Evolutionary conservation across 2,329 filamentous ascomycete genomes (phyloP), one percentile per base, ranked within the genome.

Genomic region (Meredithiella fracta): DNA sequence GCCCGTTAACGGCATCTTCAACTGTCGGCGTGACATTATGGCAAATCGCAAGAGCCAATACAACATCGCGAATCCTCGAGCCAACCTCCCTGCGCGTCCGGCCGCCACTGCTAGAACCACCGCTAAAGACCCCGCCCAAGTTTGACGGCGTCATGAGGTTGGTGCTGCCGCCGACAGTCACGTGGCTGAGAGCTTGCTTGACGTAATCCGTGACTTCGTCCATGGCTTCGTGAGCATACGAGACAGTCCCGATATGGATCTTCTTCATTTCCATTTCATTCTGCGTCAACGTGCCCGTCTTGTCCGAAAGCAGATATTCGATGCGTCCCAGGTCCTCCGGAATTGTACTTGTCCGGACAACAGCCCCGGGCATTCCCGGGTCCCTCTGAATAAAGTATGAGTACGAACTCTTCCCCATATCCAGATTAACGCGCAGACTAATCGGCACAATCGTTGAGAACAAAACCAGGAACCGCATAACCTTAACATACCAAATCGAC

Each of bases 381-480:
- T 98, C 92, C 51, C 83, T 78, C 66, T 98, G 89, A 58, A 98
- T 98, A 65, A 96, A 95, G 71, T 85, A 86, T 7, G 90, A 94
- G 68, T 96, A 98, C 1, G 92, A 88, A 56, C 86, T 91, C 69
- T 98, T 98, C 40, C 91, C 94, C 79, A 98, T 84, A 65, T 98
- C 92, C 17, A 98, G 74, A 65, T 98, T 98, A 62, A 98, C 92
- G 53, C 92, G 85, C 62, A 98, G 73, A 69, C 89, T 94, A 68
- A 98, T 96, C 1, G 92, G 92, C 25, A 98, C 94, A 64, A 98
- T 98, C 0, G 91, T 97, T n/a, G 91, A 97, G 72, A 98, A 98
- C 1, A 98, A 74, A 59, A 98, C 94, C 60, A 98, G 72, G 66
- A 97, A 98, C n/a, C 91, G 83, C 82, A 95, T 92, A 63, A 97